Percentiles rank a stretch among this genome's conserved stretches.
Evolutionary conservation across 129 eudicot genomes (phyloP).

Genomic region (Pulicaria dysenterica): DNA sequence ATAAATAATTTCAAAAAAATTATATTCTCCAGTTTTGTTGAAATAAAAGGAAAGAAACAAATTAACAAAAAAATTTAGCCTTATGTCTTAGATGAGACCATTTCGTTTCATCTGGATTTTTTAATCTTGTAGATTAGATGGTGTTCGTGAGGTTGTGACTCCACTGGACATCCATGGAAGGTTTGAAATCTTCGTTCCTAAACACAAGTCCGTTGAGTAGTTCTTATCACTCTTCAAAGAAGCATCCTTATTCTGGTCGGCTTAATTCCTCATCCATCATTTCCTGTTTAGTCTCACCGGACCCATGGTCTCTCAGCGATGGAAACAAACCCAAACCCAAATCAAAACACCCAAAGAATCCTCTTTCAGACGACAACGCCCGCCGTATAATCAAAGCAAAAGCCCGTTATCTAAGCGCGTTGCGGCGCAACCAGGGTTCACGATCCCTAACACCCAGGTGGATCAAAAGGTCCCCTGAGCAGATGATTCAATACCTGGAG

Average conservation of each 20-base stretch:
- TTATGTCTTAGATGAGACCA: no score
- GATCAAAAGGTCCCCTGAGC: slow-evolving; percentile 90
- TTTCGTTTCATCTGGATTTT: no score
- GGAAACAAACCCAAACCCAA: slow-evolving; percentile 86
- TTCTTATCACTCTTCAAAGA: slow-evolving; percentile 14
- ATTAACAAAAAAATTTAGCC: no score
- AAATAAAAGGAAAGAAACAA: no score
- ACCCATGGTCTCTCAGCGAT: slow-evolving; percentile 86
- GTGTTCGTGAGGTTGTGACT: neutral
- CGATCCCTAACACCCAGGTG: slow-evolving; percentile 72
- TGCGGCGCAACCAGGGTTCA: slow-evolving; percentile 92
- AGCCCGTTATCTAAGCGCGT: slow-evolving; percentile 61
- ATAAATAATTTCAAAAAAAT: no score
- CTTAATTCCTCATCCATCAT: slow-evolving; percentile 26
- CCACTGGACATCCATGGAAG: slow-evolving; percentile 43
- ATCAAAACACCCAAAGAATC: slow-evolving; percentile 75
- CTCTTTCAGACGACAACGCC: slow-evolving; percentile 84
- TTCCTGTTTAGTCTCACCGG: slow-evolving; percentile 55
- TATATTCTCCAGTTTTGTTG: no score
- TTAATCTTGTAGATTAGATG: slow-evolving; percentile 7
- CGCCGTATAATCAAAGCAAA: slow-evolving; percentile 81
- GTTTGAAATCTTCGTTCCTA: slow-evolving; percentile 54
- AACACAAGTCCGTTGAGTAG: slow-evolving; percentile 33
- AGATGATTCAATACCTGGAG: slow-evolving; percentile 82
- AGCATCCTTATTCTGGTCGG: slow-evolving; percentile 9